Percentiles rank a stretch among this genome's conserved stretches.
These are phyloP conservation scores for Ceratocystis eucalypticola DNA, from an alignment of 2,329 filamentous ascomycete species.

Conservation along the genomic window DNA sequence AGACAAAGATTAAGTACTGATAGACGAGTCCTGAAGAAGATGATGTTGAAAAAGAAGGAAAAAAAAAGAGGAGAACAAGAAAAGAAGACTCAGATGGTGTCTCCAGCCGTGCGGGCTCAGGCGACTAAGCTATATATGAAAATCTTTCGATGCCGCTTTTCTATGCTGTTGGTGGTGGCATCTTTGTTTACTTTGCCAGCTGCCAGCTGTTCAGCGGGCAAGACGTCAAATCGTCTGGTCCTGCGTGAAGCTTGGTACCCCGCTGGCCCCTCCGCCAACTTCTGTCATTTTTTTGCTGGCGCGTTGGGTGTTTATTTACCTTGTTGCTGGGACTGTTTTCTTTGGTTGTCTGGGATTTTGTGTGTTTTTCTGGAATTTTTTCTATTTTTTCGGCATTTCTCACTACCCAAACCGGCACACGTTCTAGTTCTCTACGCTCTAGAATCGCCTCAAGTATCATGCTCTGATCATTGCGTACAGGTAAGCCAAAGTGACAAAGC, in stretches of 20 bases:
- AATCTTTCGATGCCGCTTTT: background rate
- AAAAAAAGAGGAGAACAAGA: background rate
- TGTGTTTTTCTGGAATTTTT: background rate
- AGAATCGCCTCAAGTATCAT: background rate
- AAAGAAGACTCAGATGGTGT: background rate
- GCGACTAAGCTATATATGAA: background rate
- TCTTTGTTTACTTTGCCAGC: background rate
- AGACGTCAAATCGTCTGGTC: background rate
- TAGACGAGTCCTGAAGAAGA: background rate
- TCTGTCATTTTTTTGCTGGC: background rate
- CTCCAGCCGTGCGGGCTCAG: background rate
- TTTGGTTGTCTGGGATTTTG: background rate
- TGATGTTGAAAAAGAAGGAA: background rate
- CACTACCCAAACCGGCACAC: background rate
- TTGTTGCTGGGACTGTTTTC: background rate
- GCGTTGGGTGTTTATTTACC: slow-evolving; percentile 5
- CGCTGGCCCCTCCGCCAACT: background rate
- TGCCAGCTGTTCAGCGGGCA: background rate
- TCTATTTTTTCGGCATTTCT: slow-evolving; percentile 1
- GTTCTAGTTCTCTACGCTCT: background rate
- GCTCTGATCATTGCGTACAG: background rate
- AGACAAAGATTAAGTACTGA: background rate
- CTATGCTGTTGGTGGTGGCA: background rate
- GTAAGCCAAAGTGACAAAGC: background rate
- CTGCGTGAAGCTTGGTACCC: background rate